Conservation (phyloP, 1,284 basidiomycete species). For the Ustilago bromivora region DNA sequence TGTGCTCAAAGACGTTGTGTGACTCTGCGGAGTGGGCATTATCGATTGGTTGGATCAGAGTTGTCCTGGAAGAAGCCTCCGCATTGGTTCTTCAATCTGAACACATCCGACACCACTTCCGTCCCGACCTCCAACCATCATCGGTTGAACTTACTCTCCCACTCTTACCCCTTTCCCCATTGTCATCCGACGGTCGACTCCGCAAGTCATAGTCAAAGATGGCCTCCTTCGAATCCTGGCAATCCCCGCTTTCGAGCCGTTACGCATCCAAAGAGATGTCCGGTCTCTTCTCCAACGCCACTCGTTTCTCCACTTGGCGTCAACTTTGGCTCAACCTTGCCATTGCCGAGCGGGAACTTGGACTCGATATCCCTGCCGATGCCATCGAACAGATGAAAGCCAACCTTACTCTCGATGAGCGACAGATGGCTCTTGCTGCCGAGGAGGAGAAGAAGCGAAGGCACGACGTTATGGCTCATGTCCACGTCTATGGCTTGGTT, state of each 20-base stretch:
- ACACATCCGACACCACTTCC: no score
- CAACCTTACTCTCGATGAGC: slow-evolving; percentile 85
- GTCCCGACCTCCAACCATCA: background rate
- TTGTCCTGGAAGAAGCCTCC: slow-evolving; percentile 6
- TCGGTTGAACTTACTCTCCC: background rate
- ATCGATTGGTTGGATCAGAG: slow-evolving; percentile 9
- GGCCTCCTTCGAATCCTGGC: slow-evolving; percentile 63
- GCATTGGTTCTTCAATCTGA: slow-evolving; percentile 9
- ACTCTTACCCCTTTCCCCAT: background rate
- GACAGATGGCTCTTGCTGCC: slow-evolving; percentile 91
- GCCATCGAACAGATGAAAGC: slow-evolving; percentile 94
- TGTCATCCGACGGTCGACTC: background rate
- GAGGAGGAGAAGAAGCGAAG: slow-evolving; percentile 95
- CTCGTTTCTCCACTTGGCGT: slow-evolving; percentile 96
- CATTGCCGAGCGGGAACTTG: slow-evolving; percentile 94
- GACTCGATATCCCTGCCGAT: slow-evolving; percentile 86
- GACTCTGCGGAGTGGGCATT: slow-evolving; percentile 4
- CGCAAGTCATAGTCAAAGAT: slow-evolving; percentile 14
- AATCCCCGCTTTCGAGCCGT: slow-evolving; percentile 72
- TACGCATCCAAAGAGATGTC: slow-evolving; percentile 99
- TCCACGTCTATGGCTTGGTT: slow-evolving; percentile 93
- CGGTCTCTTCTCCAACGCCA: slow-evolving; percentile 90
- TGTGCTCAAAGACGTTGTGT: slow-evolving; percentile 5
- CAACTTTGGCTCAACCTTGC: slow-evolving; percentile 96
- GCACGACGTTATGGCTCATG: slow-evolving; percentile 99